phyloP scores from a whole-genome alignment of 768 basidiomycete genomes.

The Chlorophyllum brunneum region DNA sequence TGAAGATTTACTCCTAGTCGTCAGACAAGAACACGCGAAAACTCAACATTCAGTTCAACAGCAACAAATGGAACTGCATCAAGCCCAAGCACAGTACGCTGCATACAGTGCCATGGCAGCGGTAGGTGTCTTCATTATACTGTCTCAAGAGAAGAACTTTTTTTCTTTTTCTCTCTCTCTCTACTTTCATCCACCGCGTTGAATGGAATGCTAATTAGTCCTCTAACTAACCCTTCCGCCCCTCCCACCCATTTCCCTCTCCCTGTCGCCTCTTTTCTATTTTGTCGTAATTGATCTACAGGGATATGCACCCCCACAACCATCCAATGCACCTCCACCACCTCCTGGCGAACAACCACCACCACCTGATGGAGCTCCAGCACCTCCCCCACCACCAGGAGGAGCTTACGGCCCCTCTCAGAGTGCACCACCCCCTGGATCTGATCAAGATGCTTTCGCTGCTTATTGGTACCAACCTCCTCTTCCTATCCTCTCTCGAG shows the following conservation, averaged over 20 bases:
- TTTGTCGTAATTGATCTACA: constrained; percentile 33
- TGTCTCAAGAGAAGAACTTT: background rate
- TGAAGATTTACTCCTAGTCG: constrained; percentile 79
- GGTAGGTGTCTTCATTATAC: constrained; percentile 32
- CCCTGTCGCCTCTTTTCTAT: background rate
- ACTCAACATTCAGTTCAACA: constrained; percentile 54
- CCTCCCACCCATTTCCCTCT: background rate
- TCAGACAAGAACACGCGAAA: constrained; percentile 76
- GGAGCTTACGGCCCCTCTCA: constrained; percentile 39
- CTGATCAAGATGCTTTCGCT: constrained; percentile 38
- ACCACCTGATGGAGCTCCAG: constrained; percentile 30
- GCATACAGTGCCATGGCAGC: constrained; percentile 51
- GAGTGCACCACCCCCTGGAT: constrained; percentile 4
- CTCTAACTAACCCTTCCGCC: too few species aligned
- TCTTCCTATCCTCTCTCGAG: constrained; percentile 15
- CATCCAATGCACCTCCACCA: constrained; percentile 42
- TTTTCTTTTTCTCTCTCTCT: background rate
- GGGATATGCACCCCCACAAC: constrained; percentile 39
- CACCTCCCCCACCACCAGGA: constrained; percentile 44
- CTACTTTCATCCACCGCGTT: background rate
- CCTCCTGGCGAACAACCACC: constrained; percentile 41
- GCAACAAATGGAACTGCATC: constrained; percentile 78
- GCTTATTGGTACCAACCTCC: constrained; percentile 44
- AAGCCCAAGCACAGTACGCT: constrained; percentile 72
- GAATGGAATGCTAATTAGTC: constrained; percentile 1